Evolutionary conservation across 2,329 filamentous ascomycete genomes (phyloP), one percentile per base, ranked within the genome.

Genomic region (Exophiala xenobiotica): DNA sequence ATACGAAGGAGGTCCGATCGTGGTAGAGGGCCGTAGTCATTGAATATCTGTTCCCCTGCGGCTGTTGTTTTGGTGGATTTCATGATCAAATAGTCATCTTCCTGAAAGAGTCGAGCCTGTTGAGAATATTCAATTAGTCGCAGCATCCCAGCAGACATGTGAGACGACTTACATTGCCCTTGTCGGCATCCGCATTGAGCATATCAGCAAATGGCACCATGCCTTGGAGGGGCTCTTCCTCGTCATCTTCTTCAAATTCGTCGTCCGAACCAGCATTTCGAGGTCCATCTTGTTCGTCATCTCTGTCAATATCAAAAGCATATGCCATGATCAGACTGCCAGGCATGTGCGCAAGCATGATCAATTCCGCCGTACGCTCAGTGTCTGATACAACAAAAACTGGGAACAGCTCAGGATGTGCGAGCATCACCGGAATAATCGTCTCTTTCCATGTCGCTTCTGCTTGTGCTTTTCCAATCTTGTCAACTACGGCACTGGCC

Each of bases 261-360:
- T 60, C 55, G 2, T 54, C 46, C 6, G 50, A 41, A 16, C 20
- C 35, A 20, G 11, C 2, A 24, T 40, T 16, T 39, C 24, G 24
- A 23, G 12, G 14, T 31, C 46, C n/a, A 18, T 49, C 33, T 7
- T 47, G 16, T 9, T 58, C 48, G 11, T 58, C 54, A 27, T 61
- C 56, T 20, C 49, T 43, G 42, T 58, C 81, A 5, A 95, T 79
- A 60, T 96, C 90, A 65, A 96, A 96, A 0, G 90, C 90, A 65
- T 95, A 96, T 0, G 90, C 86, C 90, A 96, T 95, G 60, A 96
- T 92, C 12, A 87, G 83, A 54, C 86, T 91, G 1, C 88, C 90
- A 85, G 95, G 91, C 6, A 82, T 78, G 66, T 95, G 90, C 46
- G 87, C 86, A 14, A 83, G 67, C 12, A 70, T 63, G 3, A 85